phyloP scores from a whole-genome alignment of 345 rosid genomes.

The Stellera chamaejasme region DNA sequence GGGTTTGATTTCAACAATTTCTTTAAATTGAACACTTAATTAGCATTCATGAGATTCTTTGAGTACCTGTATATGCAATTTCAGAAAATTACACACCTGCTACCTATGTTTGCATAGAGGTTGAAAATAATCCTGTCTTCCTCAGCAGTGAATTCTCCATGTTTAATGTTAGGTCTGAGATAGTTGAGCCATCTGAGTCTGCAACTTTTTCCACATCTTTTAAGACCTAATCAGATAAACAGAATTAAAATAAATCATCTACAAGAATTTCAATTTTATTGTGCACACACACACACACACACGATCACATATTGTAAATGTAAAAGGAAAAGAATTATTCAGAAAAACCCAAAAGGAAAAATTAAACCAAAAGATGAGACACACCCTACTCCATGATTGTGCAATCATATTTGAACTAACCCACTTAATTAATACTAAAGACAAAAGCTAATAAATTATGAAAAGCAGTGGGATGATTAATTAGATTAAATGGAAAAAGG shows the following conservation, averaged over 20 bases:
- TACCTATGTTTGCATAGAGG: conserved; percentile 71
- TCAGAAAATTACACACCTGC: conserved; percentile 44
- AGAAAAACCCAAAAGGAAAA: conserved; percentile 6
- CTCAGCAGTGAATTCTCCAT: conserved; percentile 79
- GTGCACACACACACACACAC: too few species aligned
- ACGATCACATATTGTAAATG: too few species aligned
- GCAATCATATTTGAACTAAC: too few species aligned
- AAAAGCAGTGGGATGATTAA: not conserved
- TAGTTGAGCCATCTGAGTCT: conserved; percentile 90
- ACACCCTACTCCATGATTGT: not conserved
- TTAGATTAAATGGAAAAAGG: not conserved
- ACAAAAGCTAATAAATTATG: too few species aligned
- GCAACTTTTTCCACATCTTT: conserved; percentile 92
- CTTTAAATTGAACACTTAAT: not conserved
- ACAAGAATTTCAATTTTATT: too few species aligned
- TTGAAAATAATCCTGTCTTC: conserved; percentile 68
- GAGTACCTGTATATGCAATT: not conserved
- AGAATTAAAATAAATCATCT: too few species aligned
- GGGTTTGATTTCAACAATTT: not conserved
- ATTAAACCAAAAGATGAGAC: not conserved
- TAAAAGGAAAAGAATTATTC: not conserved
- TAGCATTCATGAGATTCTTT: not conserved
- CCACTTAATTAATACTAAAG: too few species aligned
- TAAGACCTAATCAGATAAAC: conserved; percentile 35
- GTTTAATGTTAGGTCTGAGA: conserved; percentile 82